Evolutionary conservation across 345 rosid genomes (phyloP).

Genomic region (Lepidium aucheri): DNA sequence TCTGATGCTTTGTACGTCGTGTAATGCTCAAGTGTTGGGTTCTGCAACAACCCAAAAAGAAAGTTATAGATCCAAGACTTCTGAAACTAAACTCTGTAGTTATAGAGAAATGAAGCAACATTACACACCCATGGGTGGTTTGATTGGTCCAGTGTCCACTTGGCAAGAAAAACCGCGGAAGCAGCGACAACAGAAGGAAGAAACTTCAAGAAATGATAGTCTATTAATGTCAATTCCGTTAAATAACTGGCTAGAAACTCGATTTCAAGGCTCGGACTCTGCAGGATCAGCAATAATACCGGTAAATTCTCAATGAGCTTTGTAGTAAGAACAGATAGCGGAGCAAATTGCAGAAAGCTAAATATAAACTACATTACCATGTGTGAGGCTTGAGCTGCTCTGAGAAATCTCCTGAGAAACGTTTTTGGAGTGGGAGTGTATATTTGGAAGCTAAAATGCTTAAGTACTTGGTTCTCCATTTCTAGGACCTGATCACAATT

Average conservation of each 20-base stretch:
- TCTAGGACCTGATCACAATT: conserved; percentile 46
- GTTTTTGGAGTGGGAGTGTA: conserved; percentile 78
- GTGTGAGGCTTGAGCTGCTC: conserved; percentile 79
- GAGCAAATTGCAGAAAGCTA: neutral
- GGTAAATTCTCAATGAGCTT: conserved; percentile 5
- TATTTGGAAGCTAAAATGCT: conserved; percentile 58
- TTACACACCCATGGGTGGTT: conserved; percentile 73
- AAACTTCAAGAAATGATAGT: conserved; percentile 54
- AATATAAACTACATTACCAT: conserved; percentile 31
- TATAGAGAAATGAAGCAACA: conserved; percentile 2
- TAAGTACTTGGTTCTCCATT: conserved; percentile 65
- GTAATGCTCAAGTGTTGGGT: conserved; percentile 75
- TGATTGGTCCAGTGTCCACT: conserved; percentile 84
- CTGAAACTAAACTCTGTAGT: neutral
- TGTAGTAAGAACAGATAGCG: neutral
- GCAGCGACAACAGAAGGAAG: conserved; percentile 87
- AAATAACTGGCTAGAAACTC: conserved; percentile 74
- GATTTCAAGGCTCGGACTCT: conserved; percentile 67
- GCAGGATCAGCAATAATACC: conserved; percentile 22
- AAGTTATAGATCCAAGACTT: neutral
- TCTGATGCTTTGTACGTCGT: conserved; percentile 63
- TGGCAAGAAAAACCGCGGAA: conserved; percentile 85
- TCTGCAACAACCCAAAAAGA: conserved; percentile 31
- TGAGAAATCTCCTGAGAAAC: conserved; percentile 84
- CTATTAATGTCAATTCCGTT: conserved; percentile 66